Evolutionary conservation across 2,329 filamentous ascomycete species (phyloP), one percentile per base, ranked within the genome.

Genomic region (Arthrobotrys entomopaga): DNA sequence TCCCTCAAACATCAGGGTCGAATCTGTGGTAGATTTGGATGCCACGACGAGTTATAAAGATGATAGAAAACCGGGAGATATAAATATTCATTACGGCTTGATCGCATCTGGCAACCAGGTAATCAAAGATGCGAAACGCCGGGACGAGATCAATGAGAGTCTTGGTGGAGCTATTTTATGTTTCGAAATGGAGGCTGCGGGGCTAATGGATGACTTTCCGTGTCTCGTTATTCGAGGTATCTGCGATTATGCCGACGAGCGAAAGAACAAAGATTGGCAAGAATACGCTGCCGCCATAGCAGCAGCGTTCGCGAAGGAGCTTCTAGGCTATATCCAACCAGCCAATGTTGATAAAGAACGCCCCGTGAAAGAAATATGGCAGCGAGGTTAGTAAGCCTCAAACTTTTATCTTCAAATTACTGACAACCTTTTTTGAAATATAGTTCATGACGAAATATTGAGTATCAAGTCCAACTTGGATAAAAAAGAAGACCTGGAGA

Each of bases 111-210:
- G 56, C 1, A 70, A 70, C 19, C 57, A 38, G 15, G 67, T 77
- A 8, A 75, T 77, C 54, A 76, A 77, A 38, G 57, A 60, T 22
- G 70, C 52, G 0, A 29, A 71, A 15, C 40, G 60, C 10, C 65
- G 77, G 19, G 76, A 77, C 53, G 4, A 24, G 4, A 54, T 77
- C 16, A 34, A 19, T 38, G 34, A 29, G 57, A 50, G 16, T 22
- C 46, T 50, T 19, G 42, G 46, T 19, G 49, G 63, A 13, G 42
- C 53, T 5, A 42, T 76, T 15, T 63, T 77, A 52, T 76, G 70
- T n/a, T 79, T 81, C n/a, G 80, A 81, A 67, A 81, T 80, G 79
- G 80, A 81, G 61, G 77, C 79, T 11, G 53, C 65, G 13, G 66
- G 66, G 10, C 11, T 71, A 8, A 71, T 71, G 66, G 50, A 65